Evolutionary conservation across 805 yeast species (phyloP).

Genomic region (Metschnikowia koreensis): DNA sequence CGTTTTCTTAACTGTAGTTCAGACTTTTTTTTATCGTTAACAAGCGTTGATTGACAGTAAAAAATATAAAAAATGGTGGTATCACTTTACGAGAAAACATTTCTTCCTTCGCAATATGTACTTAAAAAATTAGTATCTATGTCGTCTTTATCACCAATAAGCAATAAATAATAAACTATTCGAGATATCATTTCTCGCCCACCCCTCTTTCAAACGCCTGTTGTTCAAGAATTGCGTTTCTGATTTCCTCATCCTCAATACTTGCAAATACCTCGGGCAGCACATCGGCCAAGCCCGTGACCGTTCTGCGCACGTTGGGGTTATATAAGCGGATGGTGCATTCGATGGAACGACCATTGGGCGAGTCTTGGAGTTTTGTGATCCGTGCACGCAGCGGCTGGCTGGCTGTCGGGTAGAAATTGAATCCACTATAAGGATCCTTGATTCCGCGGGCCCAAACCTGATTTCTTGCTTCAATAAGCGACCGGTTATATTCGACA

Average conservation of each 20-base stretch:
- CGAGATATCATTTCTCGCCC: not conserved
- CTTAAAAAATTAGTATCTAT: not conserved
- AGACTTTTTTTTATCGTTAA: no score
- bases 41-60: no score
- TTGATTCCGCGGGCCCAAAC: constrained; percentile 57
- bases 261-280: constrained; percentile 58
- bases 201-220: constrained; percentile 45
- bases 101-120: not conserved
- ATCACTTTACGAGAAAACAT: no score
- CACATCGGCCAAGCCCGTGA: constrained; percentile 67
- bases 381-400: constrained; percentile 59
- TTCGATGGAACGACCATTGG: constrained; percentile 32
- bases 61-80: no score
- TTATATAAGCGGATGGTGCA: constrained; percentile 41
- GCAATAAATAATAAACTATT: no score
- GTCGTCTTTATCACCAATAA: no score
- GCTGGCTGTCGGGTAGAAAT: constrained; percentile 67
- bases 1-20: no score
- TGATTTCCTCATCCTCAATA: constrained; percentile 51
- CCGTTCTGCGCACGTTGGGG: constrained; percentile 46
- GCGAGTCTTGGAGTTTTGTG: constrained; percentile 23
- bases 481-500: constrained; percentile 62
- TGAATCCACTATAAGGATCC: constrained; percentile 83
- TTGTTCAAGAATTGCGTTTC: constrained; percentile 61
- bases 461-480: constrained; percentile 57